A percentile compares a stretch with the other conserved stretches of the same genome.
phyloP scores from a whole-genome alignment of 2,329 filamentous ascomycete genomes.

The Cordyceps cicadae region DNA sequence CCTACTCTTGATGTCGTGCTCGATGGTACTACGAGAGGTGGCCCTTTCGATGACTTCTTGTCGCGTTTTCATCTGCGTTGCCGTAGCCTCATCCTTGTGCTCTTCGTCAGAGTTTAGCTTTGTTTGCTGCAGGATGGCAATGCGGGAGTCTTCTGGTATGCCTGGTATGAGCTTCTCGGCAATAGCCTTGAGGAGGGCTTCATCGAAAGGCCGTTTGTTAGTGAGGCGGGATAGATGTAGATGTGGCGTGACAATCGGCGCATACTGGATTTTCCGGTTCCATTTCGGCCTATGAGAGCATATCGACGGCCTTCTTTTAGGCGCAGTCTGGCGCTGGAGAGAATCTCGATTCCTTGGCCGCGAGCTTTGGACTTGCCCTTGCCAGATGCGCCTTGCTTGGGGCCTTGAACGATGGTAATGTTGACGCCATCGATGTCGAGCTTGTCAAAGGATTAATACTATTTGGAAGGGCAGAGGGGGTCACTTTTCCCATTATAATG shows the following conservation, averaged over 20 bases:
- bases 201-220: constrained; percentile 5
- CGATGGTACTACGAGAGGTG: constrained; percentile 46
- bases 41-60: constrained; percentile 59
- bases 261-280: constrained; percentile 71
- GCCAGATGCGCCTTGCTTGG: constrained; percentile 15
- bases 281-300: constrained; percentile 72
- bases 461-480: background rate
- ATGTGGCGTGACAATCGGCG: background rate
- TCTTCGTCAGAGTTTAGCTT: constrained; percentile 19
- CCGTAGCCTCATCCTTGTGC: constrained; percentile 5
- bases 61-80: constrained; percentile 39
- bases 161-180: constrained; percentile 72
- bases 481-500: background rate
- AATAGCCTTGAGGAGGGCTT: constrained; percentile 65
- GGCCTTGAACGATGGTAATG: constrained; percentile 47
- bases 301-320: constrained; percentile 68
- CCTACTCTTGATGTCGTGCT: constrained; percentile 53
- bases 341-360: constrained; percentile 53
- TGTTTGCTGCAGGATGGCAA: constrained; percentile 64
- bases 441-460: constrained; percentile 32
- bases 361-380: constrained; percentile 42
- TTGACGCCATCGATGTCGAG: constrained; percentile 66
- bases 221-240: background rate
- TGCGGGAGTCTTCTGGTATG: constrained; percentile 55
- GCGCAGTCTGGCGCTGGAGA: constrained; percentile 60